These are phyloP conservation scores for Aechmea fasciata DNA, from an alignment of 176 grass and related monocot species.

Conservation along the genomic window DNA sequence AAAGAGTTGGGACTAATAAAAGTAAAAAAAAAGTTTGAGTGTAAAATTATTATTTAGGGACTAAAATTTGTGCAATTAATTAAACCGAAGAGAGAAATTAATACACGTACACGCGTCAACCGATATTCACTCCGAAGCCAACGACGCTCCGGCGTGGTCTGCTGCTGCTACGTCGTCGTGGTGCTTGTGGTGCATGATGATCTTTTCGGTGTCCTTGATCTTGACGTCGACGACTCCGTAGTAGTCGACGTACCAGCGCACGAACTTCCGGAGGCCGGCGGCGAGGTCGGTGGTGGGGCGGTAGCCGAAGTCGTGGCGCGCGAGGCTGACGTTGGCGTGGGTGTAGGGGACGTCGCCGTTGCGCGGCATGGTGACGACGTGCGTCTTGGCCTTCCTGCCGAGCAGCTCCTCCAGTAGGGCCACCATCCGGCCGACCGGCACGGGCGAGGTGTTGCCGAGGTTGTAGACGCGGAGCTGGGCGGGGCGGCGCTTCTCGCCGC, in stretches of 20 bases:
- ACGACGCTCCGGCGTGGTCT: too few species aligned
- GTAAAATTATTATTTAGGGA: too few species aligned
- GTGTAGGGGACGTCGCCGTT: conserved; percentile 97
- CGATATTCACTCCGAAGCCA: too few species aligned
- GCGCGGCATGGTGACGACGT: conserved; percentile 67
- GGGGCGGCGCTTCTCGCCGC: conserved; percentile 48
- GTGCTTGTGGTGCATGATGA: not conserved
- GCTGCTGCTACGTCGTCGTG: too few species aligned
- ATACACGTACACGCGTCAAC: too few species aligned
- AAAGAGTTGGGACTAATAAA: too few species aligned
- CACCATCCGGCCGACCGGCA: conserved; percentile 80
- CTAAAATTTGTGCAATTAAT: too few species aligned
- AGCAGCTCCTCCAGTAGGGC: conserved; percentile 69
- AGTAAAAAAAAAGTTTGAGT: too few species aligned
- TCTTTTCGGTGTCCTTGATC: conserved; percentile 15
- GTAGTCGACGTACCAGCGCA: conserved; percentile 75
- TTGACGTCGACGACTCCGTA: conserved; percentile 40
- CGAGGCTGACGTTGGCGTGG: conserved; percentile 90
- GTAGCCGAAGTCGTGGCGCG: conserved; percentile 75
- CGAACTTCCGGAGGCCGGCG: conserved; percentile 66
- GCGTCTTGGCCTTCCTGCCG: conserved; percentile 90
- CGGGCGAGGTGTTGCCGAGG: conserved; percentile 88
- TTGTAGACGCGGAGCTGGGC: conserved; percentile 87
- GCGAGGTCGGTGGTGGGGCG: conserved; percentile 72
- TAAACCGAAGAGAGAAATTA: too few species aligned